Base-by-base conservation (phyloP, 2,329 filamentous ascomycete genomes). In the Colletotrichum liriopes region DNA sequence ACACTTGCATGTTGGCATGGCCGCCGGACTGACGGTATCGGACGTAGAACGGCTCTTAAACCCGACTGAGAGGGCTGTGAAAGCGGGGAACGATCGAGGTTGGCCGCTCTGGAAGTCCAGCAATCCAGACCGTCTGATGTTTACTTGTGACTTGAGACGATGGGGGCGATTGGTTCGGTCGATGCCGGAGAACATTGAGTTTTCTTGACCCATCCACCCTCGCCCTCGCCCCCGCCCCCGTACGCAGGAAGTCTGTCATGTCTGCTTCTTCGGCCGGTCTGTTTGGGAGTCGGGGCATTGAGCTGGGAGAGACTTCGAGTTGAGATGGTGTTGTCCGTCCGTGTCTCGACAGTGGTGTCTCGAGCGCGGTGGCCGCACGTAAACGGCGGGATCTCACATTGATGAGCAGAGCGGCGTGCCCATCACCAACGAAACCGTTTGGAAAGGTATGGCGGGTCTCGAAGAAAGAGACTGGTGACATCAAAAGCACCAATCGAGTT, bases 71-170 rank as follows among this genome's bases (percentile, higher is more conserved):
- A 59, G 37, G 65, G 69, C 58, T 72, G 59, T 72, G 69, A 49
- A 69, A 54, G 59, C 29, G 65, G 51, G 58, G 68, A 23, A 54
- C 37, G 26, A n/a, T 45, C 26, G 43, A 16, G 32, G 20, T 51
- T 35, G 59, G 65, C 43, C 47, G 43, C 54, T 70, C 29, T 66
- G 59, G 43, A n/a, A 61, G 67, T 62, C 14, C 52, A 72, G 69
- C 35, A 60, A 60, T 29, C 29, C 51, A 72, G 65, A 35, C 54
- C 54, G 54, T 72, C 70, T 55, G 65, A 65, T 65, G 52, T 61
- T 49, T 72, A 26, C n/a, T 16, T 39, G 35, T 16, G 55, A 64
- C 52, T 52, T 39, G 65, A 60, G 43, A 47, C n/a, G 45, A 43
- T 41, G 39, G 23, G 18, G 47, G 12, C 58, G 54, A 58, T 69